Conservation (phyloP, 805 yeast species). For the Saccharomycopsis microspora region DNA sequence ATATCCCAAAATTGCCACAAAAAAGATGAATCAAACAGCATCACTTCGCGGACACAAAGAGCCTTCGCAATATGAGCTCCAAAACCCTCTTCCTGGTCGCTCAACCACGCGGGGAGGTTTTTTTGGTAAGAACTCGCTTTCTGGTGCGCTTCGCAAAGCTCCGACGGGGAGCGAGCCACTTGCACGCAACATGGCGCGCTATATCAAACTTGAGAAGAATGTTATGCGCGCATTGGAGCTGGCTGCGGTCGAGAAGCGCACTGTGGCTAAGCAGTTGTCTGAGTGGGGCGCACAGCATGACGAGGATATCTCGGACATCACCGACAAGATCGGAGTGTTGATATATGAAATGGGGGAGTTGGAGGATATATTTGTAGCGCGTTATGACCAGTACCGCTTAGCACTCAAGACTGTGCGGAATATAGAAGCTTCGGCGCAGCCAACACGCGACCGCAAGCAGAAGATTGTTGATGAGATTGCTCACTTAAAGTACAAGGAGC, state of each 20-base stretch:
- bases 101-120: constrained; percentile 57
- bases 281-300: constrained; percentile 98
- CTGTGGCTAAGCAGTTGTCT: constrained; percentile 94
- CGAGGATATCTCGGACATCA: constrained; percentile 81
- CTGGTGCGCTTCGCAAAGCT: constrained; percentile 61
- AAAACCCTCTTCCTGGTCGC: constrained; percentile 73
- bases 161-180: constrained; percentile 88
- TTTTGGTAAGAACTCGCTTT: constrained; percentile 58
- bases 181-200: constrained; percentile 80
- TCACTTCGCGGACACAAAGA: constrained; percentile 71
- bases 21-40: constrained; percentile 69
- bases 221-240: constrained; percentile 89
- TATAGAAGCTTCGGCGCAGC: constrained; percentile 96
- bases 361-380: constrained; percentile 96
- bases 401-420: constrained; percentile 90
- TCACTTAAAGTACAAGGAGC: constrained; percentile 95
- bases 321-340: constrained; percentile 93
- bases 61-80: constrained; percentile 73
- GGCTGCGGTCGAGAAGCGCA: constrained; percentile 87
- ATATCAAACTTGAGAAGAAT: constrained; percentile 93
- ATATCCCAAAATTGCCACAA: not conserved
- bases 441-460: constrained; percentile 95
- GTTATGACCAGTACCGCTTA: constrained; percentile 95
- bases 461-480: constrained; percentile 97
- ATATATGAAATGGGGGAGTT: constrained; percentile 95